Conservation (phyloP, 1,284 basidiomycete species). For the Puccinia triticina region DNA sequence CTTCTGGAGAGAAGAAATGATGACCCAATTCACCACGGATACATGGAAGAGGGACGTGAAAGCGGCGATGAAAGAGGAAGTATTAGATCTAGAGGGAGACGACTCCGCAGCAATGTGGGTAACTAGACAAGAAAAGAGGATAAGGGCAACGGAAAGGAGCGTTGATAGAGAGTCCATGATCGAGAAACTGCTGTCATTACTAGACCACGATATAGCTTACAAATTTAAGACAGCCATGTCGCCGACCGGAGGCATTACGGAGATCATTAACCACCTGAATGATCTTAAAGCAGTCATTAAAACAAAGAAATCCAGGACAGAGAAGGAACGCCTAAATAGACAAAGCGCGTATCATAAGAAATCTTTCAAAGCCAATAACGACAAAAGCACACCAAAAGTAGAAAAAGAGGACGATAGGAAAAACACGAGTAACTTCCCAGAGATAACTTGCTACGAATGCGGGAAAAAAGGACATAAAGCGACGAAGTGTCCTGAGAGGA, state of each 20-base stretch:
- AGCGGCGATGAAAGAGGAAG: not conserved
- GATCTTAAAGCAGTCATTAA: not conserved
- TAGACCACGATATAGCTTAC: not conserved
- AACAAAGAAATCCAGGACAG: not conserved
- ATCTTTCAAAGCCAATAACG: not conserved
- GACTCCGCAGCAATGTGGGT: not conserved
- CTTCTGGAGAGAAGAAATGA: slow-evolving; percentile 4
- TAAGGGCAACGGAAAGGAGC: not conserved
- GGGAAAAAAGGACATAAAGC: slow-evolving; percentile 7
- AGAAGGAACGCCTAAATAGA: not conserved
- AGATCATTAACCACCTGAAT: not conserved
- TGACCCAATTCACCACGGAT: not conserved
- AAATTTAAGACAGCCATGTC: not conserved
- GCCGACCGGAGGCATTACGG: not conserved
- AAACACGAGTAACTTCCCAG: no score
- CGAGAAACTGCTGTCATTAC: not conserved
- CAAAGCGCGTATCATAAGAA: not conserved
- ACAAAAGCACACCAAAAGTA: not conserved
- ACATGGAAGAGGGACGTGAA: not conserved
- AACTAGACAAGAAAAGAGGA: not conserved
- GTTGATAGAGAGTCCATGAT: not conserved
- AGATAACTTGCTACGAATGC: not conserved
- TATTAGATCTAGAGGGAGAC: not conserved
- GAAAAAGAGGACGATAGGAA: no score
- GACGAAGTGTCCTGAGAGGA: not conserved